These are phyloP conservation scores for Venturiaceae sp. DNA, from an alignment of 2,329 filamentous ascomycete species.

Conservation along the genomic window DNA sequence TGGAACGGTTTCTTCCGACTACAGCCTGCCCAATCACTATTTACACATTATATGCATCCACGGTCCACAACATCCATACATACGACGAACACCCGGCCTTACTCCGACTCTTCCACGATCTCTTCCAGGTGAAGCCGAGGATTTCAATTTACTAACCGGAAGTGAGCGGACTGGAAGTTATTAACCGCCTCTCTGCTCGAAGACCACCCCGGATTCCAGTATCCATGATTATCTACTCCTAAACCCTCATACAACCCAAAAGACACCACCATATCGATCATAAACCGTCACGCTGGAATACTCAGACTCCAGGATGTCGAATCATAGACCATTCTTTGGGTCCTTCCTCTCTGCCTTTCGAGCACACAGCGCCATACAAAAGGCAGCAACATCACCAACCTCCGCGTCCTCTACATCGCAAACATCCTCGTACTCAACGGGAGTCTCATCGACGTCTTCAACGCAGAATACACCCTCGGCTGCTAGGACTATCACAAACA, in stretches of 20 bases:
- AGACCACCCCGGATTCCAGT: not conserved
- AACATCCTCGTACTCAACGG: slow-evolving; percentile 24
- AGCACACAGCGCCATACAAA: slow-evolving; percentile 51
- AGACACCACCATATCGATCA: not conserved
- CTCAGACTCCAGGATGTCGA: slow-evolving; percentile 42
- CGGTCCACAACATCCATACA: not conserved
- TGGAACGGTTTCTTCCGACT: not conserved
- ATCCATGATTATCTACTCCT: not conserved
- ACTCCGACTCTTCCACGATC: not conserved
- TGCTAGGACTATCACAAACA: slow-evolving; percentile 11
- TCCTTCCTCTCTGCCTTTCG: slow-evolving; percentile 60
- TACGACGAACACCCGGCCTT: not conserved
- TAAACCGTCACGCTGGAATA: not conserved
- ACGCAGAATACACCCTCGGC: slow-evolving; percentile 20
- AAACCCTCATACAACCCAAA: not conserved
- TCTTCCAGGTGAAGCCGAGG: too few species aligned
- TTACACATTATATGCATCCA: not conserved
- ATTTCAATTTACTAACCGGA: not conserved
- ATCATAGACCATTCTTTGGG: slow-evolving; percentile 56
- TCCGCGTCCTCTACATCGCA: slow-evolving; percentile 20
- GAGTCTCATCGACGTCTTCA: slow-evolving; percentile 25
- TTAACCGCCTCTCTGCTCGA: not conserved
- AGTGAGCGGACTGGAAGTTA: not conserved
- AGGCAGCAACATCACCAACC: slow-evolving; percentile 38
- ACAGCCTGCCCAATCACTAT: not conserved